Conservation (phyloP, 495 filamentous ascomycete species). For the Friedmanniomyces endolithicus region DNA sequence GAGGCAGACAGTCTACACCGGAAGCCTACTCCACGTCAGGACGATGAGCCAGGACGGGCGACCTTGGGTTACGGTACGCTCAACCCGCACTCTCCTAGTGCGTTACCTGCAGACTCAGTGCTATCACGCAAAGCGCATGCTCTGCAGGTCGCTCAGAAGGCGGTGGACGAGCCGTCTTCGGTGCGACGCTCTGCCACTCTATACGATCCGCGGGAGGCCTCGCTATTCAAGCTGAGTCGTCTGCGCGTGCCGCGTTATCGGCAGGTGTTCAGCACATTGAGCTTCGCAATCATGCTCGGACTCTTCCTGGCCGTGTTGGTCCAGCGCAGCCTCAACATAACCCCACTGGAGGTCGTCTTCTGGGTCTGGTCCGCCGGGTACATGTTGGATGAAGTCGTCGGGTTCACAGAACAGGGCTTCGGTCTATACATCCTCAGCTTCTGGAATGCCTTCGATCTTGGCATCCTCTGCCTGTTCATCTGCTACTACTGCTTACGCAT, state of each 20-base stretch:
- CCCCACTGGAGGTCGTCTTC: slow-evolving; percentile 69
- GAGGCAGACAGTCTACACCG: slow-evolving; percentile 72
- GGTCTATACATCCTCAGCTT: slow-evolving; percentile 92
- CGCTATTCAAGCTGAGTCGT: slow-evolving; percentile 77
- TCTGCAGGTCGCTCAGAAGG: slow-evolving; percentile 8
- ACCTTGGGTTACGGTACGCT: slow-evolving; percentile 29
- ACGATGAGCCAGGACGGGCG: slow-evolving; percentile 13
- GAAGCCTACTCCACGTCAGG: slow-evolving; percentile 19
- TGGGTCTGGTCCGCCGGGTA: slow-evolving; percentile 97
- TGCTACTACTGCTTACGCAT: slow-evolving; percentile 80
- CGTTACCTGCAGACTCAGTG: slow-evolving; percentile 13
- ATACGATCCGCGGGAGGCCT: slow-evolving; percentile 84
- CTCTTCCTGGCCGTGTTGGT: slow-evolving; percentile 67
- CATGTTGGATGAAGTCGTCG: slow-evolving; percentile 49
- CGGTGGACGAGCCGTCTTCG: not conserved
- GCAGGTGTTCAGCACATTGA: slow-evolving; percentile 74
- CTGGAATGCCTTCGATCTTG: slow-evolving; percentile 90
- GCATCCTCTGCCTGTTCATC: slow-evolving; percentile 73
- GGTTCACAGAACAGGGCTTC: slow-evolving; percentile 46
- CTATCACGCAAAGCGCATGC: slow-evolving; percentile 13
- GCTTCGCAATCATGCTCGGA: slow-evolving; percentile 67
- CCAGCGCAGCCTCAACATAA: slow-evolving; percentile 60
- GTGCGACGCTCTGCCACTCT: slow-evolving; percentile 59
- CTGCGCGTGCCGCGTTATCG: slow-evolving; percentile 83
- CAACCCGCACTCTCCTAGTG: slow-evolving; percentile 7